These are phyloP conservation scores for Colletotrichum somersetense DNA, from an alignment of 2,329 filamentous ascomycete genomes.

Conservation along the genomic window DNA sequence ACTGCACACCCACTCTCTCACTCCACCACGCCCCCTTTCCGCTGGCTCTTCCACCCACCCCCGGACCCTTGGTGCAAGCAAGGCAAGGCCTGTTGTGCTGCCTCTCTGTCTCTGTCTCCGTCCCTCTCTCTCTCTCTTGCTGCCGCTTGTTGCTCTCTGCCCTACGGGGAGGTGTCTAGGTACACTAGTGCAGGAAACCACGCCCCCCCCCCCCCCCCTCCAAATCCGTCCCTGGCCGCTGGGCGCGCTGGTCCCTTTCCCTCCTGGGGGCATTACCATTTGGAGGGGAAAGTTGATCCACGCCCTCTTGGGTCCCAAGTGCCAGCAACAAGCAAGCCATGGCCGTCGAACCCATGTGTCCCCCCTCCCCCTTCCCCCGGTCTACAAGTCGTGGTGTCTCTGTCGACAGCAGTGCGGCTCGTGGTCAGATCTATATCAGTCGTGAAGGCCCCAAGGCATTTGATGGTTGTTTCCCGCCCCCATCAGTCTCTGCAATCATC, in stretches of 20 bases:
- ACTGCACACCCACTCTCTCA: slow-evolving; percentile 16
- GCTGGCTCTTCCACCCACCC: background rate
- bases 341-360: slow-evolving; percentile 33
- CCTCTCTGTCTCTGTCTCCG: background rate
- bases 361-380: slow-evolving; percentile 6
- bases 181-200: slow-evolving; percentile 16
- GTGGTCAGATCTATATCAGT: slow-evolving; percentile 42
- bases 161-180: slow-evolving; percentile 28
- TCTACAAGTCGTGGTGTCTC: slow-evolving; percentile 30
- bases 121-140: slow-evolving; percentile 6
- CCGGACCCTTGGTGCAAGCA: slow-evolving; percentile 26
- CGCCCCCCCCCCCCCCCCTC: background rate
- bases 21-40: slow-evolving; percentile 22
- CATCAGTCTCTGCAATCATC: slow-evolving; percentile 35
- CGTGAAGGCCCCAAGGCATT: slow-evolving; percentile 41
- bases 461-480: slow-evolving; percentile 37
- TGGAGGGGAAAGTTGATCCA: slow-evolving; percentile 31
- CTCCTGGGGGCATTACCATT: slow-evolving; percentile 8
- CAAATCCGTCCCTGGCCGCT: slow-evolving; percentile 22
- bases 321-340: slow-evolving; percentile 26
- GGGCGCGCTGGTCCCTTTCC: slow-evolving; percentile 24
- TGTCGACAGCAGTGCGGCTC: slow-evolving; percentile 36
- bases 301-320: slow-evolving; percentile 32
- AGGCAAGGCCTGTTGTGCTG: slow-evolving; percentile 25
- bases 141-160: slow-evolving; percentile 38